phyloP scores from a whole-genome alignment of 345 rosid species.

The Dipteronia sinensis region DNA sequence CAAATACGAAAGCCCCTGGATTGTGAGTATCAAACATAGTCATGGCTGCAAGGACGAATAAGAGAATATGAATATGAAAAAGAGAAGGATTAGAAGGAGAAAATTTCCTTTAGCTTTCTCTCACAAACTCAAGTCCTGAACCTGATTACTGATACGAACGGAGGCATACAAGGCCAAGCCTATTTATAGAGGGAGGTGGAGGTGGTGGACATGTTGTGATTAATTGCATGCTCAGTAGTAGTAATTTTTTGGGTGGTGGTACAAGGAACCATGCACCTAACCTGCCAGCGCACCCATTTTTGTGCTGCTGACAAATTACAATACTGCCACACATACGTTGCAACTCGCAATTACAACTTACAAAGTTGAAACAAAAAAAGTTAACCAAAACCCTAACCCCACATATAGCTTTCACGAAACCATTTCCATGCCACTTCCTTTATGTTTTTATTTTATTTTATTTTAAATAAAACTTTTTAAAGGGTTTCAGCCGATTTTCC shows the following conservation, averaged over 20 bases:
- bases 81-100: not conserved
- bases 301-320: not conserved
- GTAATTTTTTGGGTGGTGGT: not conserved
- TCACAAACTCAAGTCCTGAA: slow-evolving; percentile 1
- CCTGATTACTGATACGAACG: not conserved
- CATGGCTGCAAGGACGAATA: slow-evolving; percentile 12
- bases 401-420: not conserved
- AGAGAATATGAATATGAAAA: not conserved
- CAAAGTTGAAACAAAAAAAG: too few relatives aligned
- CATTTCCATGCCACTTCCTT: not conserved
- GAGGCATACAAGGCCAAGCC: not conserved
- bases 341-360: too few relatives aligned
- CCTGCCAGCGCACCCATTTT: not conserved
- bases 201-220: not conserved
- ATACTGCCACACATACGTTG: not conserved
- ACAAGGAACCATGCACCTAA: not conserved
- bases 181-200: slow-evolving; percentile 7
- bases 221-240: not conserved
- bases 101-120: not conserved
- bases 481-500: not conserved
- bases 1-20: slow-evolving; percentile 34
- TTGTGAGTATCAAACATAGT: slow-evolving; percentile 21
- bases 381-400: too few relatives aligned
- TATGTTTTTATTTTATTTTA: too few relatives aligned
- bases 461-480: not conserved